These are phyloP conservation scores for Aureobasidium vineae DNA, from an alignment of 2,329 filamentous ascomycete genomes.

Conservation along the genomic window DNA sequence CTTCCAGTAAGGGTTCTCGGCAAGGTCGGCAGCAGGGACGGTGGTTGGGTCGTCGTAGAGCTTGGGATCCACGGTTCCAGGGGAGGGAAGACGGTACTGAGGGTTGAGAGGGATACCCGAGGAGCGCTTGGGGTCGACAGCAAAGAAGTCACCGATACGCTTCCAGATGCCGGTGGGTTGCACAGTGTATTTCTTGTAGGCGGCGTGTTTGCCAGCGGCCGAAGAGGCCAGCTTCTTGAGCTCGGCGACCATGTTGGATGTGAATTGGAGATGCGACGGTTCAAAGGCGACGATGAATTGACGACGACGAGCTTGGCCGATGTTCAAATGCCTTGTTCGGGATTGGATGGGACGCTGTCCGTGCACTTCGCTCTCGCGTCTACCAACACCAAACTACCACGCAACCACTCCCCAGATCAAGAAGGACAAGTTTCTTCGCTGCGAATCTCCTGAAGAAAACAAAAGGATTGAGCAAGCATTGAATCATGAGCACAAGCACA, in stretches of 20 bases:
- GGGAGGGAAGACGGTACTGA: constrained; percentile 84
- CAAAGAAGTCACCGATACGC: constrained; percentile 69
- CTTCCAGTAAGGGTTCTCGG: constrained; percentile 95
- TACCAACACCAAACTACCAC: constrained; percentile 23
- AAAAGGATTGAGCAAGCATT: neutral
- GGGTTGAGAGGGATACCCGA: constrained; percentile 91
- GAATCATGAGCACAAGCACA: constrained; percentile 11
- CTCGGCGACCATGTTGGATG: constrained; percentile 28
- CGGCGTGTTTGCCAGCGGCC: constrained; percentile 30
- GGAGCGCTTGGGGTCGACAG: constrained; percentile 83
- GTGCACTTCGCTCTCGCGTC: constrained; percentile 4
- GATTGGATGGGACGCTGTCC: constrained; percentile 15
- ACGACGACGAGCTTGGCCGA: constrained; percentile 13
- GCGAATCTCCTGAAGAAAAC: neutral
- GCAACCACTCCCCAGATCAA: neutral
- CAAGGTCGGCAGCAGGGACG: constrained; percentile 78
- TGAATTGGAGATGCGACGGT: constrained; percentile 11
- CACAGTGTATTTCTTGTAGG: constrained; percentile 84
- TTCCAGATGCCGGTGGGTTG: constrained; percentile 90
- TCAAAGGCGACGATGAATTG: constrained; percentile 9
- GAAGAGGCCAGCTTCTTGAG: constrained; percentile 30
- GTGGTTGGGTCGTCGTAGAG: constrained; percentile 81
- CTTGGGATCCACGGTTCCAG: constrained; percentile 67
- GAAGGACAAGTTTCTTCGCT: neutral
- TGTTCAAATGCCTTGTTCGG: constrained; percentile 19